phyloP scores from a whole-genome alignment of 2,329 filamentous ascomycete species.

The Alternaria atra region DNA sequence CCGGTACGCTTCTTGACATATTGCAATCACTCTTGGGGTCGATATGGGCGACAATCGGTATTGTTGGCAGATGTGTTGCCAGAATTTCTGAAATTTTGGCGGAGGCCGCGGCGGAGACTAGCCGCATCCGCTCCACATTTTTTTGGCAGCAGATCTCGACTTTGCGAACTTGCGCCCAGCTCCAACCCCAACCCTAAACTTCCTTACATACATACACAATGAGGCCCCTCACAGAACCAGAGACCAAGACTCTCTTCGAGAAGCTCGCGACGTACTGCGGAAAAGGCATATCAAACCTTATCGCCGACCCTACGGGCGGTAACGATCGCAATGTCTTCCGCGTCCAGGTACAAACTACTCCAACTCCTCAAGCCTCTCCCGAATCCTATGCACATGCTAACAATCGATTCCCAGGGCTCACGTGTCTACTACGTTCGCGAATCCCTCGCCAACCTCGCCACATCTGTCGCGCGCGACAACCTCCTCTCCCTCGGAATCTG shows the following conservation, averaged over 20 bases:
- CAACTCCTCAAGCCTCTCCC: background rate
- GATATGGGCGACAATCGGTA: constrained; percentile 3
- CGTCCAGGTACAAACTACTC: constrained; percentile 53
- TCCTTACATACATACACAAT: constrained; percentile 53
- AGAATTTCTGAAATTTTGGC: constrained; percentile 35
- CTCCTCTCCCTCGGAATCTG: constrained; percentile 90
- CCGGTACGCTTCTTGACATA: constrained; percentile 47
- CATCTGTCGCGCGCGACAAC: constrained; percentile 80
- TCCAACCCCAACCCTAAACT: constrained; percentile 16
- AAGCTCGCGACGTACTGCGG: constrained; percentile 96
- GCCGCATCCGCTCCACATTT: constrained; percentile 24
- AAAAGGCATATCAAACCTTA: constrained; percentile 81
- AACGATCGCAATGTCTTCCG: constrained; percentile 57
- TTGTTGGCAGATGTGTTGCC: constrained; percentile 3
- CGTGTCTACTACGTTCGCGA: constrained; percentile 93
- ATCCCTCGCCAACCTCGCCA: constrained; percentile 89
- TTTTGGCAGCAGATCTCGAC: constrained; percentile 19
- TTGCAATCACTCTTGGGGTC: background rate
- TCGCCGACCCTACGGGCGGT: constrained; percentile 45
- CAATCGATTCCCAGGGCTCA: constrained; percentile 66
- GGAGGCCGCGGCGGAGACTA: constrained; percentile 27
- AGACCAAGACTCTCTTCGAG: constrained; percentile 83
- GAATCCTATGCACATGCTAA: constrained; percentile 9
- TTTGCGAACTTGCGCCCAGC: constrained; percentile 24
- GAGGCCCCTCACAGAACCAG: constrained; percentile 81